Conservation (phyloP, 805 yeast genomes). For the Candida ipomoeae region DNA sequence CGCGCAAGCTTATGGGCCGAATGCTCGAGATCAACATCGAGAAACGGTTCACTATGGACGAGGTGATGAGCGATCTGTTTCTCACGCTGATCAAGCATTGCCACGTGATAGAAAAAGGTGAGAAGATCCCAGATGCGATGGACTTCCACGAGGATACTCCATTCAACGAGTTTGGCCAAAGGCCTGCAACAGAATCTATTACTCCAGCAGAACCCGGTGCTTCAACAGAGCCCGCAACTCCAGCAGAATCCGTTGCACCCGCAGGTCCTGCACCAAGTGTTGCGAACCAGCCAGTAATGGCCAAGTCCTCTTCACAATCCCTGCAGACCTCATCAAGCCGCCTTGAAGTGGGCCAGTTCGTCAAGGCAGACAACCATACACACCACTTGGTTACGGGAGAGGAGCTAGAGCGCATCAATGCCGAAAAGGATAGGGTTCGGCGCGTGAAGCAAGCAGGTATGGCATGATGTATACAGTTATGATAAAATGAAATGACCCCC, state of each 20-base stretch:
- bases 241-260: background rate
- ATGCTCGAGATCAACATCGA: conserved; percentile 64
- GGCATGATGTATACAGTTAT: conserved; percentile 4
- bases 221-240: background rate
- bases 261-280: background rate
- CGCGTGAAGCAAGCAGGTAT: conserved; percentile 13
- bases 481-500: background rate
- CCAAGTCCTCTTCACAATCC: background rate
- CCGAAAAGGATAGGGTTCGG: conserved; percentile 26
- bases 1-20: conserved; percentile 54
- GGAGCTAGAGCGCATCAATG: conserved; percentile 41
- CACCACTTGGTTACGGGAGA: conserved; percentile 72
- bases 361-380: conserved; percentile 40
- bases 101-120: conserved; percentile 21
- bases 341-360: conserved; percentile 8
- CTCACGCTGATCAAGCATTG: conserved; percentile 55
- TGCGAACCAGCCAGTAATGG: background rate
- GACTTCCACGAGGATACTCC: conserved; percentile 1
- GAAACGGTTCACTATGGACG: conserved; percentile 55
- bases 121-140: conserved; percentile 3
- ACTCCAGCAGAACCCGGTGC: conserved; percentile 2
- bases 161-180: conserved; percentile 1
- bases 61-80: conserved; percentile 57
- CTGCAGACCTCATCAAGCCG: background rate
- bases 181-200: conserved; percentile 4